Conservation (phyloP, 768 basidiomycete species). For the Amanita fuliginea region DNA sequence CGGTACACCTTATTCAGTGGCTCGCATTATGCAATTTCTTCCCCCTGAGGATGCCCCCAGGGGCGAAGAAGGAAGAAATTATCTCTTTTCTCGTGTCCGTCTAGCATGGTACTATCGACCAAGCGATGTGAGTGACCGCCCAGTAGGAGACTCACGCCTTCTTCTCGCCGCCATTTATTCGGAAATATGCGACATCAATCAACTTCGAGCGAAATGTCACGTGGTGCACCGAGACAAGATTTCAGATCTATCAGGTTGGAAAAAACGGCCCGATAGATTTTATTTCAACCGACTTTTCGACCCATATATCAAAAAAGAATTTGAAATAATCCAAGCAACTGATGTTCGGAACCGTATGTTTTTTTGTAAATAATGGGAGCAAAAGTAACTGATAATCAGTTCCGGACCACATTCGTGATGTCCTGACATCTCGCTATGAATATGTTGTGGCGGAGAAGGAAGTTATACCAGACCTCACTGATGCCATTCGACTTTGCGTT, state of each 20-base stretch:
- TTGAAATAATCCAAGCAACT: slow-evolving; percentile 83
- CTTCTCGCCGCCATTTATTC: slow-evolving; percentile 94
- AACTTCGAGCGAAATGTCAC: slow-evolving; percentile 86
- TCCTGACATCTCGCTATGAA: slow-evolving; percentile 76
- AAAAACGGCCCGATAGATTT: slow-evolving; percentile 89
- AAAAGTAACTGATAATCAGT: slow-evolving; percentile 34
- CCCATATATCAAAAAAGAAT: slow-evolving; percentile 96
- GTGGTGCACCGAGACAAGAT: slow-evolving; percentile 96
- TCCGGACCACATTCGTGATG: slow-evolving; percentile 69
- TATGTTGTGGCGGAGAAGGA: slow-evolving; percentile 95
- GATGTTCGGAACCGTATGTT: slow-evolving; percentile 83
- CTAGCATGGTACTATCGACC: slow-evolving; percentile 97
- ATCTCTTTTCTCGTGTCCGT: slow-evolving; percentile 72
- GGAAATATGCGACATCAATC: slow-evolving; percentile 90
- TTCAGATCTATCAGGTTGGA: slow-evolving; percentile 87
- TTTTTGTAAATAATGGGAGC: slow-evolving; percentile 8
- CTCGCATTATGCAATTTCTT: slow-evolving; percentile 94
- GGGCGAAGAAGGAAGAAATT: slow-evolving; percentile 54
- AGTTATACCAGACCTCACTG: slow-evolving; percentile 82
- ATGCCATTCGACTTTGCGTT: slow-evolving; percentile 73
- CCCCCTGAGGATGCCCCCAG: slow-evolving; percentile 66
- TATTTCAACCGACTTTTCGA: slow-evolving; percentile 95
- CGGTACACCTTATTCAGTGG: slow-evolving; percentile 91
- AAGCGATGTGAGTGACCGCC: slow-evolving; percentile 88
- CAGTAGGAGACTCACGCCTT: slow-evolving; percentile 82